Base-by-base conservation (phyloP, 257 asterid species). In the Solanum piurae region DNA sequence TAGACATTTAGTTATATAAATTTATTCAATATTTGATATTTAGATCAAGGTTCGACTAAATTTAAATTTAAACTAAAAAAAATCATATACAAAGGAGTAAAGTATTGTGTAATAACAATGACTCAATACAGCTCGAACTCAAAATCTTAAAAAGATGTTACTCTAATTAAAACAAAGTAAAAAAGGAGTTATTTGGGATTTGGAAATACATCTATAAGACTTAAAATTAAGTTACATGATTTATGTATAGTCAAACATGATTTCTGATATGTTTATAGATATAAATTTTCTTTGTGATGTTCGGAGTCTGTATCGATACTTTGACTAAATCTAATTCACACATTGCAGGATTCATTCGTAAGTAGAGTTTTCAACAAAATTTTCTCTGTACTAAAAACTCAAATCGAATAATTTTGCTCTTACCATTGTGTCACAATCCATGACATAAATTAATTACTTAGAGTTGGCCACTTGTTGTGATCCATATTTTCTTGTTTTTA, bases 231-330 rank as follows among this genome's bases (percentile, higher is more conserved):
- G 16, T 25, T 66, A 66, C 73, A 2, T 66, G 73, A 12, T 16
- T 25, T 25, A 2, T 66, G 16, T 12, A 2, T 25, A 27, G 34
- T 12, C 73, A 64, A n/a, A 25, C 73, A 25, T 2, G 18, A 64
- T 64, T 2, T 64, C 31, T 25, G 20, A 5, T 11, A 66, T 25
- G 34, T 25, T 25, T 12, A 18, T 2, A 25, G 36, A 66, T 12
- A 3, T 29, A 69, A 29, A 69, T 69, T 69, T 29, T 13, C 0
- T 6, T 55, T 20, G 2, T 55, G 9, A 55, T 55, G 11, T 18
- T 55, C 2, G 0, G 1, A 55, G 0, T 0, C 0, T 0, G 11
- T 20, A 55, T 55, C 7, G 4, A 18, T 0, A 6, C 2, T 18
- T 1, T 2, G 1, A 52, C 0, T 52, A 18, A 6, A 2, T 55